phyloP scores from a whole-genome alignment of 2,329 filamentous ascomycete species.

The Botrytis elliptica region DNA sequence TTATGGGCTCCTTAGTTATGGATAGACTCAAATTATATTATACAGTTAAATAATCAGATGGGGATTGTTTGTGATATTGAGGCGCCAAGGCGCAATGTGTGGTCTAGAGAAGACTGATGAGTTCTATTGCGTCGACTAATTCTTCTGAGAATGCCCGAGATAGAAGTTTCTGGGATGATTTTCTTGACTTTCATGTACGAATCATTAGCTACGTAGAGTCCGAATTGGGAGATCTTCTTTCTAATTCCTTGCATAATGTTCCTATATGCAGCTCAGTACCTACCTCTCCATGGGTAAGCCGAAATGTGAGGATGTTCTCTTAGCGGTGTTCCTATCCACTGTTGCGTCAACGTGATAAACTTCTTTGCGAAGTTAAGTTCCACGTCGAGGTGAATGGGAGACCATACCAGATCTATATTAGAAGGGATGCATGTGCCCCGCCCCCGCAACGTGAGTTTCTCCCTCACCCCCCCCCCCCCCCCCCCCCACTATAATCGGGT shows the following conservation, averaged over 20 bases:
- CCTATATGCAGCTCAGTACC: neutral
- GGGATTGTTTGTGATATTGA: neutral
- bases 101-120: neutral
- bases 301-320: neutral
- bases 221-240: neutral
- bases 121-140: neutral
- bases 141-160: neutral
- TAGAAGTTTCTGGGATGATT: neutral
- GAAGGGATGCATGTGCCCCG: neutral
- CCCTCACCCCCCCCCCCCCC: no score
- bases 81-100: neutral
- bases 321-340: neutral
- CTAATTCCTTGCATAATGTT: neutral
- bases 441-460: neutral
- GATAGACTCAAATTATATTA: conserved; percentile 9
- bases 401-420: no score
- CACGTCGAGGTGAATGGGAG: neutral
- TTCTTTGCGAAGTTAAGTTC: neutral
- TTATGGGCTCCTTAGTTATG: neutral
- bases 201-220: neutral
- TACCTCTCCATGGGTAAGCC: neutral
- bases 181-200: neutral
- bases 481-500: neutral
- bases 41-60: neutral
- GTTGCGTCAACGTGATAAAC: neutral